phyloP scores from a whole-genome alignment of 164 flowering plant species.

The Platanus orientalis region DNA sequence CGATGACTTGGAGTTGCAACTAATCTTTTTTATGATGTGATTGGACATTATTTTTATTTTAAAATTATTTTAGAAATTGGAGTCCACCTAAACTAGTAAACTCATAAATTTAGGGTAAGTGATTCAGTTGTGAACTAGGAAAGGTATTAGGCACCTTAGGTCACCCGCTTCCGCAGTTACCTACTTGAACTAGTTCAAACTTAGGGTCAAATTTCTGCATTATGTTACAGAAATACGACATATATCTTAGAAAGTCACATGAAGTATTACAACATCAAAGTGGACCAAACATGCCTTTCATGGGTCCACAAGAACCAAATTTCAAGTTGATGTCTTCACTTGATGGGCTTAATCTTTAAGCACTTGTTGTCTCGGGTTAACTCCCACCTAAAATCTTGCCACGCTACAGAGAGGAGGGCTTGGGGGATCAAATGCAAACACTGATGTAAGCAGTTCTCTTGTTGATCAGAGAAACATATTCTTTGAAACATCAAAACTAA shows the following conservation, averaged over 20 bases:
- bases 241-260: constrained; percentile 79
- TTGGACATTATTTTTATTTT: too few relatives aligned
- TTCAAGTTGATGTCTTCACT: constrained; percentile 50
- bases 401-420: constrained; percentile 59
- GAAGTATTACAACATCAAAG: constrained; percentile 60
- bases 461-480: constrained; percentile 69
- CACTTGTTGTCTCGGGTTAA: constrained; percentile 61
- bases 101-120: too few relatives aligned
- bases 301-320: constrained; percentile 45
- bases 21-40: too few relatives aligned
- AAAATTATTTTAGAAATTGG: too few relatives aligned
- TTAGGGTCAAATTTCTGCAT: too few relatives aligned
- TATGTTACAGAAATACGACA: constrained; percentile 72
- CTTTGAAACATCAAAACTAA: constrained; percentile 50
- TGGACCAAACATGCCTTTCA: constrained; percentile 45
- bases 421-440: constrained; percentile 35
- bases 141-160: too few relatives aligned
- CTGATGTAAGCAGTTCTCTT: constrained; percentile 45
- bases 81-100: too few relatives aligned
- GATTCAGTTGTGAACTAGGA: too few relatives aligned
- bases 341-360: constrained; percentile 63
- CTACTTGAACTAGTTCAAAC: too few relatives aligned
- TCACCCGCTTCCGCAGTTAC: too few relatives aligned
- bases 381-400: constrained; percentile 65
- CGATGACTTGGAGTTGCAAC: too few relatives aligned